Percentiles rank a stretch among this genome's conserved stretches.
These are phyloP conservation scores for Bolboschoenoplectus hybrid DNA, from an alignment of 202 grass and related monocot genomes.

Conservation along the genomic window DNA sequence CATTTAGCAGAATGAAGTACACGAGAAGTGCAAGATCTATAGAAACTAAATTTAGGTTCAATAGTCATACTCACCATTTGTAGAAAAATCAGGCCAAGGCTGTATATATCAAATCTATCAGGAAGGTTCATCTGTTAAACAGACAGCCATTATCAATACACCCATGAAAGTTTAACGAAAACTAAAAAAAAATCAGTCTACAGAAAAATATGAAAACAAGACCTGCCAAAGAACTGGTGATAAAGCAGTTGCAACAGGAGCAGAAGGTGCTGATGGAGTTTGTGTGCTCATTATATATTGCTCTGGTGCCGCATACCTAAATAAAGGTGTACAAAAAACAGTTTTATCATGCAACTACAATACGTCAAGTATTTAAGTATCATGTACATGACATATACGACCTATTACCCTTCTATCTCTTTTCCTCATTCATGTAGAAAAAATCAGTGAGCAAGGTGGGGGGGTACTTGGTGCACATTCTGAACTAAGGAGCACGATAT, in stretches of 20 bases:
- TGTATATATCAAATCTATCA: slow-evolving; percentile 99
- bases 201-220: slow-evolving; percentile 23
- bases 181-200: slow-evolving; percentile 24
- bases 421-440: not conserved
- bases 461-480: not conserved
- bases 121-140: slow-evolving; percentile 89
- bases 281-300: slow-evolving; percentile 99
- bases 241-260: slow-evolving; percentile 88
- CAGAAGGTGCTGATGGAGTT: slow-evolving; percentile 95
- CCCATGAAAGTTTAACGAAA: not conserved
- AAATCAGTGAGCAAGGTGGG: not conserved
- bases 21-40: not conserved
- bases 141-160: slow-evolving; percentile 39
- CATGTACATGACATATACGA: not conserved
- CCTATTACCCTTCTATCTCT: not conserved
- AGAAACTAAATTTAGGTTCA: slow-evolving; percentile 28
- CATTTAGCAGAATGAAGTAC: not conserved
- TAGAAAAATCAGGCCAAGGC: slow-evolving; percentile 88
- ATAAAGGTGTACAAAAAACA: slow-evolving; percentile 31
- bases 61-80: slow-evolving; percentile 76
- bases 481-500: not conserved
- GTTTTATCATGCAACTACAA: slow-evolving; percentile 33
- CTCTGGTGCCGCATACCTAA: slow-evolving; percentile 95
- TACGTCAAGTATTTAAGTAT: not conserved
- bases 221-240: slow-evolving; percentile 99